Conservation (phyloP, 257 asterid species). For the Mitragyna speciosa region DNA sequence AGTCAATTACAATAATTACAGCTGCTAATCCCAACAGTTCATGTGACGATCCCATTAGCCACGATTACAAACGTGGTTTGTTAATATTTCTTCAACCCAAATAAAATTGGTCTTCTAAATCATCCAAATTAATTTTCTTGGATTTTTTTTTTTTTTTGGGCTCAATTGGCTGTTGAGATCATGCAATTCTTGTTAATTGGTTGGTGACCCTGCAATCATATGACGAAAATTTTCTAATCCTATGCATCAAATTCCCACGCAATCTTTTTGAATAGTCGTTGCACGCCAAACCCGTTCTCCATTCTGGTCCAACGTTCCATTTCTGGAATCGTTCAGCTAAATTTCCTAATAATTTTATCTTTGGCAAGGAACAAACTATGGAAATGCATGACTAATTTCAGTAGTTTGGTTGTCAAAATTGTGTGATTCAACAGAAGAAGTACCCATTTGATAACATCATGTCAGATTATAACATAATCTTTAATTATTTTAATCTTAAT, state of each 20-base stretch:
- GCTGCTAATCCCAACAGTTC: background rate
- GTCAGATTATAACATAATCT: background rate
- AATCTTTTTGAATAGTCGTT: conserved; percentile 3
- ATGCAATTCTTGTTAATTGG: conserved; percentile 50
- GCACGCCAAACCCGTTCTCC: background rate
- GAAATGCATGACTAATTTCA: background rate
- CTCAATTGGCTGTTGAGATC: conserved; percentile 32
- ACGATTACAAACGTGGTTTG: background rate
- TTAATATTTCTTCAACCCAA: conserved; percentile 8
- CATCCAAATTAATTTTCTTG: background rate
- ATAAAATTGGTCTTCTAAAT: background rate
- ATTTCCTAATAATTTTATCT: background rate
- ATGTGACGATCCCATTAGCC: conserved; percentile 16
- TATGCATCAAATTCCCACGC: background rate
- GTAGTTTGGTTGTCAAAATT: background rate
- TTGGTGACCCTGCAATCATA: conserved; percentile 65
- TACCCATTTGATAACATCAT: background rate
- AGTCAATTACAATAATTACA: background rate
- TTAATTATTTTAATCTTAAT: no score
- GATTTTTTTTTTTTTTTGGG: background rate
- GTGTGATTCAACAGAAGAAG: background rate
- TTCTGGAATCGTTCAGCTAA: background rate
- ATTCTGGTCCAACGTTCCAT: background rate
- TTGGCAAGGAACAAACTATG: background rate
- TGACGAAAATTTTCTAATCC: conserved; percentile 39